Evolutionary conservation across 768 basidiomycete genomes (phyloP).

Genomic region (Naganishia kalamii): DNA sequence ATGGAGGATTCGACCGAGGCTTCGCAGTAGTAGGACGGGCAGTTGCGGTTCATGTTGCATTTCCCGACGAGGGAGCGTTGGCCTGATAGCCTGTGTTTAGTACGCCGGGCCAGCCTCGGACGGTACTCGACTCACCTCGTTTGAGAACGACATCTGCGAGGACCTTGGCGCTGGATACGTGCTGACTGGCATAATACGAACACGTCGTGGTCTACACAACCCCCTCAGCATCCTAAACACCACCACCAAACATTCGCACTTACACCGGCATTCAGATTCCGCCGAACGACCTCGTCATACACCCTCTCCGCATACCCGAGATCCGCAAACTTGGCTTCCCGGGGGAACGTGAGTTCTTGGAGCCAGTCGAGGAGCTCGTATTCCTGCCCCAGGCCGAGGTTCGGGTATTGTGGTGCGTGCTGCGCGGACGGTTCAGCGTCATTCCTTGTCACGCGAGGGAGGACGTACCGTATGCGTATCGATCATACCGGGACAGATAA

Average conservation of each 20-base stretch:
- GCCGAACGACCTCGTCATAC: slow-evolving; percentile 66
- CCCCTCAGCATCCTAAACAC: background rate
- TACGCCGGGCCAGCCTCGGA: background rate
- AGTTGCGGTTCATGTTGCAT: slow-evolving; percentile 80
- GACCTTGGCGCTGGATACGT: slow-evolving; percentile 70
- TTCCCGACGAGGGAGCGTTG: slow-evolving; percentile 41
- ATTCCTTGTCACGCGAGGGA: background rate
- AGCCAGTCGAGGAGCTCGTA: slow-evolving; percentile 88
- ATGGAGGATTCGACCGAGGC: slow-evolving; percentile 58
- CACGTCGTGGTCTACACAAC: slow-evolving; percentile 74
- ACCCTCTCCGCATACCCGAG: slow-evolving; percentile 60
- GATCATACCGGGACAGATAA: slow-evolving; percentile 78
- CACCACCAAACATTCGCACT: slow-evolving; percentile 39
- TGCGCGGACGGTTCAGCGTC: slow-evolving; percentile 38
- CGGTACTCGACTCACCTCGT: slow-evolving; percentile 53
- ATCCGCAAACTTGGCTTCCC: slow-evolving; percentile 70
- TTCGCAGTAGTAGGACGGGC: slow-evolving; percentile 65
- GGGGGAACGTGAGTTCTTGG: slow-evolving; percentile 73
- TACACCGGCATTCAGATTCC: slow-evolving; percentile 69
- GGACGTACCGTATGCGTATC: slow-evolving; percentile 76
- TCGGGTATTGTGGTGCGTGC: slow-evolving; percentile 69
- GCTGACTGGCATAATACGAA: slow-evolving; percentile 81
- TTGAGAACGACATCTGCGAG: slow-evolving; percentile 68
- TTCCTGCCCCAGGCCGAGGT: slow-evolving; percentile 58
- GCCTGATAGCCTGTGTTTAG: slow-evolving; percentile 23